phyloP scores from a whole-genome alignment of 1,139 yeast species.

The Suhomyces bolitotheri region DNA sequence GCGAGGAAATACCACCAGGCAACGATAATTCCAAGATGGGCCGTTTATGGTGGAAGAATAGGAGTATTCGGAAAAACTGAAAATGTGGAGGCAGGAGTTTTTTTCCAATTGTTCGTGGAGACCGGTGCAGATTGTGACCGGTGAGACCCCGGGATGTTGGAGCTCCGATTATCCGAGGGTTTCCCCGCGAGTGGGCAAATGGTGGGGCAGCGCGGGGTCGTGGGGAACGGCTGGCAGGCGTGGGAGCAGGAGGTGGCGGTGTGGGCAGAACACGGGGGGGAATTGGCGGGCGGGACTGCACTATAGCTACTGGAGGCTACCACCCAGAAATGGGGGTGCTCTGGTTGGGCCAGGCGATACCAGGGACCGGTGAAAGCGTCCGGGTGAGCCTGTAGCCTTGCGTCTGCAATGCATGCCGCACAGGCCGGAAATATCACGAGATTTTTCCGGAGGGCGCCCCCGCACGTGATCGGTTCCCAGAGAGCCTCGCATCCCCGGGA shows the following conservation, averaged over 20 bases:
- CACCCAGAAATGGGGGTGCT: no score
- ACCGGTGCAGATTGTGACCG: background rate
- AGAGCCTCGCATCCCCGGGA: no score
- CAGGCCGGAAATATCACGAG: no score
- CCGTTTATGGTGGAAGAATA: background rate
- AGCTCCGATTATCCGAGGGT: slow-evolving; percentile 12
- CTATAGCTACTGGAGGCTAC: no score
- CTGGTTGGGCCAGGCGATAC: no score
- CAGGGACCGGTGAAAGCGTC: no score
- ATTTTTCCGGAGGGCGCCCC: no score
- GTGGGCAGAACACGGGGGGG: background rate
- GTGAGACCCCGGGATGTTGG: slow-evolving; percentile 3
- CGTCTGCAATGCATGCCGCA: no score
- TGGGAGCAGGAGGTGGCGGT: no score
- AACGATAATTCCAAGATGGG: background rate
- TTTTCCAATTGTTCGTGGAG: background rate
- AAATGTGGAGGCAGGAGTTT: slow-evolving; percentile 3
- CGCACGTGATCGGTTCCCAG: no score
- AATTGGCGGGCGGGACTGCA: no score
- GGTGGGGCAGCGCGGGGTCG: background rate
- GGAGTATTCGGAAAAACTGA: slow-evolving; percentile 7
- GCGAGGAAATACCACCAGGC: background rate
- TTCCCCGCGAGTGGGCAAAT: slow-evolving; percentile 4
- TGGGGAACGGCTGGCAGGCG: background rate
- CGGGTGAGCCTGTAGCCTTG: no score